Base-by-base conservation (phyloP, 257 asterid species). In the Fraxinus pennsylvanica region DNA sequence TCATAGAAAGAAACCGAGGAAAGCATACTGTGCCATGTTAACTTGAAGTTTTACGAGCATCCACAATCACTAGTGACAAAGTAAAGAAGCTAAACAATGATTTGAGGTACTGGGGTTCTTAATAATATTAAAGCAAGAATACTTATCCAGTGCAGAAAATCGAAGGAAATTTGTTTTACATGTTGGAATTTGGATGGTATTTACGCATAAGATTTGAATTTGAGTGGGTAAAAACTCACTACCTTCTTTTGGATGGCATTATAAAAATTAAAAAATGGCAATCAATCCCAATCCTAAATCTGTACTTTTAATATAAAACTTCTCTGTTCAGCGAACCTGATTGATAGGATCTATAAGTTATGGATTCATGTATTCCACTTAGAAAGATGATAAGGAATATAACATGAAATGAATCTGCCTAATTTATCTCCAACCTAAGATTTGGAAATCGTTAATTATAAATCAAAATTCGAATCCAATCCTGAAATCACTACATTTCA, bases 41-140 rank as follows among this genome's bases (percentile, higher is more conserved):
- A 17, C 66, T 57, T 57, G 66, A 57, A 57, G 66, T 57, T 57
- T 57, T 57, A n/a, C 66, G n/a, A n/a, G 65, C 27, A 54, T 57
- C 66, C 25, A 57, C 66, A 57, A 5, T 10, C 36, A 63, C 35
- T 0, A 27, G 69, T 61, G 33, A 61, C 33, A 7, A 57, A 19
- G 33, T 63, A 63, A 63, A 27, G 69, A 9, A 63, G 69, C 17
- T 12, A 27, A 25, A 63, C 69, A 3, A 27, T 12, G 36, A 63
- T 27, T 63, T 14, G 17, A 27, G 35, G 8, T 22, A 22, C 19
- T 9, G 19, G 36, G 33, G 9, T 6, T 61, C 33, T 61, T 61
- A 4, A 61, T 61, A 15, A 22, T 61, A 21, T 14, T 52, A 17
- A 17, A 43, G 43, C 43, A 38, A 43, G 52, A 10, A 12, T 43